Evolutionary conservation across 2,329 filamentous ascomycete genomes (phyloP), one percentile per base, ranked within the genome.

Genomic region (Pseudogymnoascus sp.): DNA sequence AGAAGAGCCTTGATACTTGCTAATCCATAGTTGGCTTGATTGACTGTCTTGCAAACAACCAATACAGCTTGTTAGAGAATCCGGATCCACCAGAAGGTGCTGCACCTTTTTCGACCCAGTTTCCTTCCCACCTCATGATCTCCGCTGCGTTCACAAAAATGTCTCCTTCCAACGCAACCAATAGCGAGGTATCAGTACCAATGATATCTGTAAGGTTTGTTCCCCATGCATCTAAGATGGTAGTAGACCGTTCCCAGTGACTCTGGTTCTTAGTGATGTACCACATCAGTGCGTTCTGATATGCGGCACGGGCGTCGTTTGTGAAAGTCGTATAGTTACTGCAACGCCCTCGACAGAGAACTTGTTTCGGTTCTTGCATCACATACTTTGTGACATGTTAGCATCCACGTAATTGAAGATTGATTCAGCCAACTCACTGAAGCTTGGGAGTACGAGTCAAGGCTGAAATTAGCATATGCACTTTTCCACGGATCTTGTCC

Each of bases 51-150:
- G 74, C 72, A 62, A 79, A 76, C 0, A 77, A 69, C 74, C 75
- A 77, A 65, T 78, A 78, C 1, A 77, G 67, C 67, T 76, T 74
- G 59, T 70, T 75, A 6, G 71, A 71, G 64, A 77, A 77, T 1
- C 76, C 76, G 1, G 66, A 69, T 0, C 72, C 71, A 1, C 77
- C 77, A n/a, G 68, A 65, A 68, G 67, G 71, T n/a, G 62, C 68
- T 0, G 74, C 70, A 1, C 75, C 74, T 2, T 65, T 28, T 63
- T 78, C 76, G 0, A 68, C 67, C 76, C 76, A 78, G 21, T 69
- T 68, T 6, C 75, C 76, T 64, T 78, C 76, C 74, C 75, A 77
- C 31, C 76, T 72, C 75, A 78, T 76, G 31, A 78, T 77, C 67
- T 78, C 77, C 0, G 75, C 77, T 0, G 76, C 76, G 35, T 78